These are phyloP conservation scores for Phyllosticta citrichinensis DNA, from an alignment of 2,329 filamentous ascomycete species.

Conservation along the genomic window DNA sequence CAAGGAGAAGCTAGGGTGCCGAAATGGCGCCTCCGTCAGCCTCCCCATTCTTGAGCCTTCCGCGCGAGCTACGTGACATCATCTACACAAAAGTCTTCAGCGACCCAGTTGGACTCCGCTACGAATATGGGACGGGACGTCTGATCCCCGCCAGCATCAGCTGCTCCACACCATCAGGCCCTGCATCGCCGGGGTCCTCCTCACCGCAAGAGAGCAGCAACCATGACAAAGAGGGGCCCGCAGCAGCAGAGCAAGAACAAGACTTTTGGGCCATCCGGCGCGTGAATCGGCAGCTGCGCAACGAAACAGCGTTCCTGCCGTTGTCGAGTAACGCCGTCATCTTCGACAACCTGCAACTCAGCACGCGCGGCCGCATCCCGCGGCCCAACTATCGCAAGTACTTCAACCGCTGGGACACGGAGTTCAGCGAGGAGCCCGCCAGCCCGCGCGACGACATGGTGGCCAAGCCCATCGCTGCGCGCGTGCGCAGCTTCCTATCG, in stretches of 20 bases:
- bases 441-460: slow-evolving; percentile 5
- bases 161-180: not conserved
- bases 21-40: not conserved
- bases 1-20: not conserved
- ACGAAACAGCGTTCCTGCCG: not conserved
- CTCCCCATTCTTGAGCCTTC: slow-evolving; percentile 6
- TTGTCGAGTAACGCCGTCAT: slow-evolving; percentile 1
- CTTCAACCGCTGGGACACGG: slow-evolving; percentile 10
- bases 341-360: slow-evolving; percentile 7
- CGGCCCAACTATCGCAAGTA: slow-evolving; percentile 9
- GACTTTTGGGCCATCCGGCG: slow-evolving; percentile 4
- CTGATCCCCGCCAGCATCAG: not conserved
- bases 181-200: not conserved
- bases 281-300: slow-evolving; percentile 1
- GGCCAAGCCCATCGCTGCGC: slow-evolving; percentile 6
- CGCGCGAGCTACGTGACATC: slow-evolving; percentile 6
- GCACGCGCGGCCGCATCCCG: slow-evolving; percentile 1
- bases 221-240: not conserved
- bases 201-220: not conserved
- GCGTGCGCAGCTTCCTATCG: slow-evolving; percentile 4
- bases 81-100: slow-evolving; percentile 4
- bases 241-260: not conserved
- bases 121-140: slow-evolving; percentile 3
- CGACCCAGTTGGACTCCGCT: slow-evolving; percentile 2
- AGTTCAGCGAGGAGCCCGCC: slow-evolving; percentile 7